Evolutionary conservation across 2,329 filamentous ascomycete species (phyloP), one percentile per base, ranked within the genome.

Genomic region (Juglanconis sp.): DNA sequence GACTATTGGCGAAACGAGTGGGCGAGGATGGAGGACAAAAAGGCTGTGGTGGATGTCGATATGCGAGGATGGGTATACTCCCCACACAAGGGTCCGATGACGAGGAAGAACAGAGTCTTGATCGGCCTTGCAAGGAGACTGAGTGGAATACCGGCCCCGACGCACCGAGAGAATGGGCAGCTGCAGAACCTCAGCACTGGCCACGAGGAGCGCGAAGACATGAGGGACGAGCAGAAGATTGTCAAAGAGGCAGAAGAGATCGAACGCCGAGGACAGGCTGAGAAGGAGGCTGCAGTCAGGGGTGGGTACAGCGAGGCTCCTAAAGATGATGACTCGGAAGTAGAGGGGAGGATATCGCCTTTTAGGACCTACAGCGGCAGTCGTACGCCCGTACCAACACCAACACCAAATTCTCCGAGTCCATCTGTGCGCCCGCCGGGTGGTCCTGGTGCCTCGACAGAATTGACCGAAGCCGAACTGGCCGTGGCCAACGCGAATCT

Each of bases 61-160:
- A 91, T 99, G 31, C 84, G 94, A 66, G 95, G 95, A 13, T 99
- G 96, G 95, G 85, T 98, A 55, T 99, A 96, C 73, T 86, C 87
- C 44, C 94, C 94, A 17, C 91, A 94, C 68, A 83, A 82, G 65
- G 92, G 92, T 0, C 92, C 91, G 4, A 87, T 97, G 83, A 94
- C 86, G 32, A 84, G 93, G 66, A 92, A 92, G 69, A 96, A 97
- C 69, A 85, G 95, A 42, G 80, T 98, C 63, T 80, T 97, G 68
- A 86, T 99, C 57, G 91, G 93, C 0, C 80, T 98, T 31, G 94
- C 94, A 13, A 84, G 93, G 56, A 89, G 95, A 68, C 77, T 99
- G 47, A 96, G 92, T 67, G 95, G 95, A 0, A 87, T 99, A 40
- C 89, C 92, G 35, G 84, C 88, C 4, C 89, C 90, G 0, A 80